Evolutionary conservation across 1,139 yeast genomes (phyloP), one percentile per base, ranked within the genome.

Genomic region (Yarrowia galli): DNA sequence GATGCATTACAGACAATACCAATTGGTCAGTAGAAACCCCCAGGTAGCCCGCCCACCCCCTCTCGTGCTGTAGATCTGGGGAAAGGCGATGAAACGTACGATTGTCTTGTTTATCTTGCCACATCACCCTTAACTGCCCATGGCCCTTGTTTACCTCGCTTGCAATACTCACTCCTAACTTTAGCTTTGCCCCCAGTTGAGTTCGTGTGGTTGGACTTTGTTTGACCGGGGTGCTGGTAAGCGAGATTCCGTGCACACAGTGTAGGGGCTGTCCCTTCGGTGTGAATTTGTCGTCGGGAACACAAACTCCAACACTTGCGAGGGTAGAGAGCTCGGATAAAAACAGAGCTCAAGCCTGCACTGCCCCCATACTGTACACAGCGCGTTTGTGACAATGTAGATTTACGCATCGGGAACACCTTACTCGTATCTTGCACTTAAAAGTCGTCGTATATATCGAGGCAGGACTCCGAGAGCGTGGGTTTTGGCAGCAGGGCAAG

Each of bases 111-210:
- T 8, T 15, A 51, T 32, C 42, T 32, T 20, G 58, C 58, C 58
- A 51, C 58, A 35, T 53, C 45, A 53, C 60, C 60, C 60, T 53
- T 51, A 35, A 25, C 38, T 32, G 56, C 56, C 43, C 43, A 22
- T 20, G 58, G 42, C 8, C 43, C 45, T 53, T 53, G 60, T 53
- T 53, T 53, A 53, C 60, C 60, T 53, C 60, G 60, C 60, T 53
- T 53, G 60, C 45, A 53, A 36, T 53, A n/a, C 60, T 51, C 58
- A 2, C 43, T 16, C 22, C 12, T 7, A 53, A 36, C 22, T 36
- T 53, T 22, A 53, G 45, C 60, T 53, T 36, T 36, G 25, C 20
- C 32, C 32, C 3, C 28, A 22, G 58, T 51, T 49, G 56, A 49
- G 56, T 49, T 49, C 20, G 43, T 13, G 15, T 8, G 23, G 9